Conservation (phyloP, 345 rosid species). For the Salix exigua region DNA sequence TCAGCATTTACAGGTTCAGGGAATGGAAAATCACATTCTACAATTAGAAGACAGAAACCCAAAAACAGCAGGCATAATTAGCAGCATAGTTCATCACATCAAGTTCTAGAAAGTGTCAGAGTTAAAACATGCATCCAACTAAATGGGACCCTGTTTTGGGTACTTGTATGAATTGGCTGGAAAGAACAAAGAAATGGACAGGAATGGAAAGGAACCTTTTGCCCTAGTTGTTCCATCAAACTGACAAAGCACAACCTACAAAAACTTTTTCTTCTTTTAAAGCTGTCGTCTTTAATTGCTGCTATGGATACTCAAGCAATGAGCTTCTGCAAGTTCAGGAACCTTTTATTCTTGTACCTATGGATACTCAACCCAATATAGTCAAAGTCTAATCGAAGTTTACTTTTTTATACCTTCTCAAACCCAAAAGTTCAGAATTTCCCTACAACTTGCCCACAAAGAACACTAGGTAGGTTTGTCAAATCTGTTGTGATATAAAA, state of each 20-base stretch:
- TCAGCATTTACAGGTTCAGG: not conserved
- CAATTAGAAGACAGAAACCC: not conserved
- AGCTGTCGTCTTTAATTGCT: not conserved
- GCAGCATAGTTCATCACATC: not conserved
- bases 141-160: not conserved
- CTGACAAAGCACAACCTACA: not conserved
- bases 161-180: no score
- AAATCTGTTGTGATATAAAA: not conserved
- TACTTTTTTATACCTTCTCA: not conserved
- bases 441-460: not conserved
- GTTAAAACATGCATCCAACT: not conserved
- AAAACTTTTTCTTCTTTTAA: not conserved
- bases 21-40: not conserved
- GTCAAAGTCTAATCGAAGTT: not conserved
- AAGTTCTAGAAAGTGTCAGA: not conserved
- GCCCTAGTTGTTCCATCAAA: not conserved
- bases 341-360: not conserved
- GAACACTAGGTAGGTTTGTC: not conserved
- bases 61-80: not conserved
- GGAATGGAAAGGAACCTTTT: not conserved
- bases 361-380: not conserved
- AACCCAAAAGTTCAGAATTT: not conserved
- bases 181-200: no score
- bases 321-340: not conserved
- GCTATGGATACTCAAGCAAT: no score